Percentiles rank a stretch among this genome's conserved stretches.
phyloP scores from a whole-genome alignment of 2,329 filamentous ascomycete species.

The Colletotrichum sidae region DNA sequence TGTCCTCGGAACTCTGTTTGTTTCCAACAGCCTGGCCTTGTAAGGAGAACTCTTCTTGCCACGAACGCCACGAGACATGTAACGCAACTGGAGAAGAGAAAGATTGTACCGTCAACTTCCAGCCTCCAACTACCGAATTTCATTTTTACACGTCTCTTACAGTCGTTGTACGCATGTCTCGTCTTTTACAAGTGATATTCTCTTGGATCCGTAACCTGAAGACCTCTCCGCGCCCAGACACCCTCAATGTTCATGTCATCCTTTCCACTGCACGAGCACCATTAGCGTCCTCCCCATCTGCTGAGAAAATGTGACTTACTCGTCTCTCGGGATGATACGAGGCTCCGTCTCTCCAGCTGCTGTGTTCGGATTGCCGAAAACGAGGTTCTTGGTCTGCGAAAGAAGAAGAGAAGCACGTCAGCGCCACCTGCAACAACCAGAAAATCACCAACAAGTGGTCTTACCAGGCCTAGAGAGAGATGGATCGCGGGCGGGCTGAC shows the following conservation, averaged over 20 bases:
- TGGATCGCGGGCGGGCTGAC: conserved; percentile 18
- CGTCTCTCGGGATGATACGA: conserved; percentile 4
- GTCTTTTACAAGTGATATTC: conserved; percentile 19
- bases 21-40: no score
- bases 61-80: no score
- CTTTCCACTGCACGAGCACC: neutral
- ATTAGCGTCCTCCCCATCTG: neutral
- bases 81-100: no score
- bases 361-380: conserved; percentile 14
- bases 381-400: conserved; percentile 13
- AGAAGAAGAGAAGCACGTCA: neutral
- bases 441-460: neutral
- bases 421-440: neutral
- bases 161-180: no score
- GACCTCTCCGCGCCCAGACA: conserved; percentile 18
- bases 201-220: conserved; percentile 14
- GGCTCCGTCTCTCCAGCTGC: conserved; percentile 24
- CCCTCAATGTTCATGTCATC: conserved; percentile 25
- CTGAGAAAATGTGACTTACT: neutral
- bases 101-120: neutral
- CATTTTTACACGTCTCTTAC: neutral
- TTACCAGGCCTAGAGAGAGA: conserved; percentile 27
- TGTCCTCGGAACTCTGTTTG: no score
- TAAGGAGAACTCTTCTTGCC: no score
- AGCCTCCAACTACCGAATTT: neutral